Percentiles rank a stretch among this genome's conserved stretches.
Conservation (phyloP, 306 rosid species). For the Erythrophleum fordii region DNA sequence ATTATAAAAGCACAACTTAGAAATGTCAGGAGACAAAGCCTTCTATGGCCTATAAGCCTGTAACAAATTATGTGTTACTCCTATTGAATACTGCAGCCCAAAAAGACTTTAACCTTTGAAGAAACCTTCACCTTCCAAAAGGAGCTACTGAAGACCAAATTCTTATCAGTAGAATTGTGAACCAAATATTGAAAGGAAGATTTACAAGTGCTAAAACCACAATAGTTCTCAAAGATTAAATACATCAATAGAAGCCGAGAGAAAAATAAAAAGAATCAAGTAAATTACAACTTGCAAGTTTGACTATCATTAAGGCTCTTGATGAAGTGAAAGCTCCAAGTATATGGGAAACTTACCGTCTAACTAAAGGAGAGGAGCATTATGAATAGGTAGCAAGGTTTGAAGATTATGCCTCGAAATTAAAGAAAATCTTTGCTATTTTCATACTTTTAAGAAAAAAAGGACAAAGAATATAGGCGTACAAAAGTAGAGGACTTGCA, state of each 20-base stretch:
- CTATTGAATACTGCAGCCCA: background rate
- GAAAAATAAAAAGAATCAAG: too few species aligned
- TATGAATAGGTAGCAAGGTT: too few species aligned
- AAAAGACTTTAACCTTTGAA: background rate
- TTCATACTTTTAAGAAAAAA: background rate
- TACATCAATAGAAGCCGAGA: too few species aligned
- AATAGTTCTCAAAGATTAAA: too few species aligned
- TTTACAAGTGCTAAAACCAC: too few species aligned
- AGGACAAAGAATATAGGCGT: background rate
- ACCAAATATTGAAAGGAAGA: too few species aligned
- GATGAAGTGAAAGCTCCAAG: background rate
- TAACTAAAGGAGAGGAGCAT: too few species aligned
- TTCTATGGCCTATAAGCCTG: background rate
- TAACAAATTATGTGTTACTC: background rate
- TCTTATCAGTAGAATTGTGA: too few species aligned
- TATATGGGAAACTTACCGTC: too few species aligned
- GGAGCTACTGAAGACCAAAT: too few species aligned
- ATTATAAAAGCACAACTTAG: too few species aligned
- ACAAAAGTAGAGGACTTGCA: background rate
- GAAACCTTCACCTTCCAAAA: background rate
- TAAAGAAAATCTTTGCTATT: background rate
- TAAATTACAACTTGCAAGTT: background rate
- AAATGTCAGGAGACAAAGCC: background rate
- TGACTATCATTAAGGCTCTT: background rate
- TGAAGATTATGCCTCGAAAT: background rate